These are phyloP conservation scores for Rubia yunnanensis DNA, from an alignment of 257 asterid species.

Conservation along the genomic window DNA sequence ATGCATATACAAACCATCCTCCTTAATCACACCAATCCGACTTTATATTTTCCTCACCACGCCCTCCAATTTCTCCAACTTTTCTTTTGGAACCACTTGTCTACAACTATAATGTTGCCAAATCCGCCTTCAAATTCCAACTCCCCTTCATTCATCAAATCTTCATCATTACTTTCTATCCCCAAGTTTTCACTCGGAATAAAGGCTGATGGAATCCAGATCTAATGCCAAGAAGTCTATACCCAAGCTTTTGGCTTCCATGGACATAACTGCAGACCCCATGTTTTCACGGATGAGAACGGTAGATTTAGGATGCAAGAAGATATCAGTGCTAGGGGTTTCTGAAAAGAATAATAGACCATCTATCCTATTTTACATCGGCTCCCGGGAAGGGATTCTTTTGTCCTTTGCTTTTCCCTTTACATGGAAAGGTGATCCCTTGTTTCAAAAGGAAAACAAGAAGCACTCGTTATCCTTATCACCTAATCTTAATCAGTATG, in stretches of 20 bases:
- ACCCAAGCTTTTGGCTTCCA: conserved; percentile 53
- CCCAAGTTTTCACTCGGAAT: conserved; percentile 64
- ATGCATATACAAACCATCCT: conserved; percentile 84
- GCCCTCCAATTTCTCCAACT: conserved; percentile 73
- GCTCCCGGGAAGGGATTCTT: too few species aligned
- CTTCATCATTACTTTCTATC: conserved; percentile 79
- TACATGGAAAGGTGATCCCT: too few species aligned
- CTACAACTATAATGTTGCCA: conserved; percentile 73
- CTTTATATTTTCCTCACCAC: conserved; percentile 66
- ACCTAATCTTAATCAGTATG: too few species aligned
- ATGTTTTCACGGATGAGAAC: conserved; percentile 22
- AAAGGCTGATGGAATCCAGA: conserved; percentile 57
- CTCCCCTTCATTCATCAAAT: conserved; percentile 50
- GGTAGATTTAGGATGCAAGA: too few species aligned
- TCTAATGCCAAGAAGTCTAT: conserved; percentile 50
- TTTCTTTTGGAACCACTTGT: conserved; percentile 75
- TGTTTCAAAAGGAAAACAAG: too few species aligned
- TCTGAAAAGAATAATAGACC: too few species aligned
- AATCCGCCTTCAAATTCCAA: conserved; percentile 70
- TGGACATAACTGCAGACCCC: conserved; percentile 50
- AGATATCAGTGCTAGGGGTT: too few species aligned
- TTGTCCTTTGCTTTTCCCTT: too few species aligned
- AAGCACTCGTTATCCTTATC: too few species aligned
- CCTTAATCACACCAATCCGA: conserved; percentile 68
- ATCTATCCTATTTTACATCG: too few species aligned